A percentile compares a stretch with the other conserved stretches of the same genome.
Evolutionary conservation across 805 yeast genomes (phyloP).

Genomic region (Sugiyamaella valdiviana): DNA sequence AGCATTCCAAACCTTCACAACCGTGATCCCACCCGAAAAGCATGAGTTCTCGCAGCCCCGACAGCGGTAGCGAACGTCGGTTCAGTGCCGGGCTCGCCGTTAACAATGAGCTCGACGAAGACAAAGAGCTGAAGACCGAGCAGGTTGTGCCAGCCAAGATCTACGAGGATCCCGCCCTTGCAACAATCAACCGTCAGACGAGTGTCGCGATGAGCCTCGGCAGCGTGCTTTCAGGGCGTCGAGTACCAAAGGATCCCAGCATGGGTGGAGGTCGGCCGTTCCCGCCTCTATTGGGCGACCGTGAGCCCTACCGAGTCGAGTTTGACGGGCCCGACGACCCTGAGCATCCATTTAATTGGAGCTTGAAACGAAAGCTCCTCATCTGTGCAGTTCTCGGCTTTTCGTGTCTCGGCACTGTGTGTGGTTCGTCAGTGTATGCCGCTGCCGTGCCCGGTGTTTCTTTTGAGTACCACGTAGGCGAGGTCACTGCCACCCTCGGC

Average conservation of each 20-base stretch:
- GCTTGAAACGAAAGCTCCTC: conserved; percentile 38
- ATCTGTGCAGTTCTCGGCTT: conserved; percentile 41
- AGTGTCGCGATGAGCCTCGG: neutral
- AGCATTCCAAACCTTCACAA: too few species aligned
- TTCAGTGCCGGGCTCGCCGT: too few species aligned
- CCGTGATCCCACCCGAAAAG: too few species aligned
- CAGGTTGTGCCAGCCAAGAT: neutral
- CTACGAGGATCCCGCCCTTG: neutral
- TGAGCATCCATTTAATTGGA: conserved; percentile 73
- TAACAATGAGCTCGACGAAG: too few species aligned
- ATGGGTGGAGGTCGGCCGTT: conserved; percentile 22
- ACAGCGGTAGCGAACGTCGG: too few species aligned
- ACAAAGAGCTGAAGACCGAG: too few species aligned
- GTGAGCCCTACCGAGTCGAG: conserved; percentile 50
- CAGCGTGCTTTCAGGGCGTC: neutral
- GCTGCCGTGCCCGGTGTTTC: conserved; percentile 47
- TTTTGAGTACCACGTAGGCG: conserved; percentile 53
- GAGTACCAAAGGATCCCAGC: neutral
- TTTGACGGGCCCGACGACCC: conserved; percentile 80
- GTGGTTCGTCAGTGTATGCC: conserved; percentile 76
- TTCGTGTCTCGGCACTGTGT: conserved; percentile 47
- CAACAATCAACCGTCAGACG: neutral
- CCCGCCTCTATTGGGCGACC: conserved; percentile 17
- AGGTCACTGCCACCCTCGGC: conserved; percentile 65
- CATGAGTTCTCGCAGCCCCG: too few species aligned